Evolutionary conservation across 306 rosid genomes (phyloP), one percentile per base, ranked within the genome.

Genomic region (Ziziphus jujuba): DNA sequence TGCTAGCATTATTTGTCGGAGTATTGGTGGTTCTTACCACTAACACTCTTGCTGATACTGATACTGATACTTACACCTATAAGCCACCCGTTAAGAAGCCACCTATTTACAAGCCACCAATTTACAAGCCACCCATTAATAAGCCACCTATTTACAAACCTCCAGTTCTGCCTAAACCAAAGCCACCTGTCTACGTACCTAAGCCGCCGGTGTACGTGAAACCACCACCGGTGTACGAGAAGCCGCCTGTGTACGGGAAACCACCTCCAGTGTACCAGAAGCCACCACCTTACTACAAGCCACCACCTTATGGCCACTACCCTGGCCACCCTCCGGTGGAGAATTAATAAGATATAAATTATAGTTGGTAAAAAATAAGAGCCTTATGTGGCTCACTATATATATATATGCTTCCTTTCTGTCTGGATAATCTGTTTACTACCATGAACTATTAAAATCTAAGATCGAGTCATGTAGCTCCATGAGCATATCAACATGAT

Each of bases 1-100:
- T 71, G 34, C 59, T 75, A 20, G 5, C 56, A 23, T 51, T 80
- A 17, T 20, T 80, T 55, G 49, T 80, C 9, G 84, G 65, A 71
- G 76, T n/a, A n/a, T n/a, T 76, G 72, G 75, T 66, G 74, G 65
- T 20, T 21, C 43, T 80, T 43, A 17, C 75, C 68, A 23, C 78
- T 52, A 24, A 34, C 36, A 38, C 78, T 40, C 57, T 71, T 16
- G 81, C 84, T 12, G 62, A 62, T 15, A 1, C 70, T 0, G 23
- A 40, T 12, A 1, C 10, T 40, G 0, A 40, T 1, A 44, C 80
- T 8, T n/a, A n/a, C n/a, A n/a, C n/a, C n/a, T n/a, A n/a, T n/a
- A n/a, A n/a, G n/a, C n/a, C n/a, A n/a, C n/a, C n/a, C n/a, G n/a
- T n/a, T n/a, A n/a, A n/a, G n/a, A n/a, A n/a, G n/a, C n/a, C n/a